These are phyloP conservation scores for Jasminum sambac DNA, from an alignment of 257 asterid species.

Conservation along the genomic window DNA sequence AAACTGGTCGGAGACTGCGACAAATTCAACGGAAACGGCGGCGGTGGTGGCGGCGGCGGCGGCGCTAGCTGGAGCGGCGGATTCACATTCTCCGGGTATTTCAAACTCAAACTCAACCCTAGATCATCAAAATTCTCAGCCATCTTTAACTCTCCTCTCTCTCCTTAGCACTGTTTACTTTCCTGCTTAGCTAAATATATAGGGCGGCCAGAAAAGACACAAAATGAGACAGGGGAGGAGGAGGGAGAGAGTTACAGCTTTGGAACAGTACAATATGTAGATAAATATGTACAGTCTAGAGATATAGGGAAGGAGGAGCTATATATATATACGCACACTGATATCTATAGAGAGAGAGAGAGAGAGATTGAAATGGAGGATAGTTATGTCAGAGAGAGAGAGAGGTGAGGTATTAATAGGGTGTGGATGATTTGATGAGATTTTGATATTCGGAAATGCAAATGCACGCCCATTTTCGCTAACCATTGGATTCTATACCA, in stretches of 20 bases:
- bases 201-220: not conserved
- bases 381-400: conserved; percentile 3
- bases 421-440: conserved; percentile 2
- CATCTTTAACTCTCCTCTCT: conserved; percentile 32
- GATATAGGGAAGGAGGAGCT: not conserved
- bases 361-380: not conserved
- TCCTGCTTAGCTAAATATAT: not conserved
- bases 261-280: not conserved
- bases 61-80: conserved; percentile 19
- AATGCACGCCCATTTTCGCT: conserved; percentile 1
- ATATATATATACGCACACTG: too few relatives aligned
- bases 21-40: conserved; percentile 51
- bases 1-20: conserved; percentile 48
- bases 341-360: not conserved
- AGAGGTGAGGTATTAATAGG: not conserved
- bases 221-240: not conserved
- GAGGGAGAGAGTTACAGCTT: not conserved
- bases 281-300: too few relatives aligned
- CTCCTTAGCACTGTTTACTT: not conserved
- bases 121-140: conserved; percentile 58
- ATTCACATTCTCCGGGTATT: conserved; percentile 37
- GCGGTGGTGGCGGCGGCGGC: conserved; percentile 19
- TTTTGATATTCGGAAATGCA: not conserved
- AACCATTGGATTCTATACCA: conserved; percentile 3
- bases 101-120: conserved; percentile 65